Evolutionary conservation across 2,329 filamentous ascomycete genomes (phyloP).

Genomic region (Epichloe brachyelytri): DNA sequence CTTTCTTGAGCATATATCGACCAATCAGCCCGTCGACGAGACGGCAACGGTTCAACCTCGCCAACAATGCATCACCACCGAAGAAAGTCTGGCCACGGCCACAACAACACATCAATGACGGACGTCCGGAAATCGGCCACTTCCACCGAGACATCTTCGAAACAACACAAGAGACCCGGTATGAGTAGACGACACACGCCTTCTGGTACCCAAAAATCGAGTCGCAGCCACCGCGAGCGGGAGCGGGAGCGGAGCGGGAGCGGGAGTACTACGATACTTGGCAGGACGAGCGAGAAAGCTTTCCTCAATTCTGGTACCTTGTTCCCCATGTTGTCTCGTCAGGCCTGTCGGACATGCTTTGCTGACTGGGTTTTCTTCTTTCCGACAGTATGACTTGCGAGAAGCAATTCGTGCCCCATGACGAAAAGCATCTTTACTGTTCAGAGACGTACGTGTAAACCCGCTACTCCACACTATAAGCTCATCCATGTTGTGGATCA

Average conservation of each 20-base stretch:
- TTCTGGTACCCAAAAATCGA: conserved; percentile 30
- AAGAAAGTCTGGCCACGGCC: conserved; percentile 42
- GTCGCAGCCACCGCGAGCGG: conserved; percentile 36
- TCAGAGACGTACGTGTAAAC: conserved; percentile 42
- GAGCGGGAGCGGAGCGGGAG: conserved; percentile 35
- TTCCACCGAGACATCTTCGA: conserved; percentile 28
- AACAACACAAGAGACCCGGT: conserved; percentile 34
- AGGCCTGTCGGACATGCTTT: neutral
- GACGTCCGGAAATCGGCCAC: conserved; percentile 40
- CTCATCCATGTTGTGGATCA: neutral
- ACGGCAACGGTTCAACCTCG: conserved; percentile 1
- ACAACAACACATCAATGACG: conserved; percentile 39
- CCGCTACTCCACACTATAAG: neutral
- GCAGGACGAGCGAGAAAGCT: conserved; percentile 48
- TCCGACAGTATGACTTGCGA: conserved; percentile 48
- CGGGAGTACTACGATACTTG: conserved; percentile 30
- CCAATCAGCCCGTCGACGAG: conserved; percentile 1
- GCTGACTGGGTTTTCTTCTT: neutral
- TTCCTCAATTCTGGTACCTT: conserved; percentile 52
- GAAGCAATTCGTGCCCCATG: conserved; percentile 49
- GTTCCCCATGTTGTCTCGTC: neutral
- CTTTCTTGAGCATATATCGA: conserved; percentile 2
- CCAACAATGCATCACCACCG: conserved; percentile 41
- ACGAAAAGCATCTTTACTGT: conserved; percentile 48
- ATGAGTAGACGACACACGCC: conserved; percentile 32